Percentiles rank a stretch among this genome's conserved stretches.
Conservation (phyloP, 1,284 basidiomycete genomes). For the Fomitopsis schrenkii region DNA sequence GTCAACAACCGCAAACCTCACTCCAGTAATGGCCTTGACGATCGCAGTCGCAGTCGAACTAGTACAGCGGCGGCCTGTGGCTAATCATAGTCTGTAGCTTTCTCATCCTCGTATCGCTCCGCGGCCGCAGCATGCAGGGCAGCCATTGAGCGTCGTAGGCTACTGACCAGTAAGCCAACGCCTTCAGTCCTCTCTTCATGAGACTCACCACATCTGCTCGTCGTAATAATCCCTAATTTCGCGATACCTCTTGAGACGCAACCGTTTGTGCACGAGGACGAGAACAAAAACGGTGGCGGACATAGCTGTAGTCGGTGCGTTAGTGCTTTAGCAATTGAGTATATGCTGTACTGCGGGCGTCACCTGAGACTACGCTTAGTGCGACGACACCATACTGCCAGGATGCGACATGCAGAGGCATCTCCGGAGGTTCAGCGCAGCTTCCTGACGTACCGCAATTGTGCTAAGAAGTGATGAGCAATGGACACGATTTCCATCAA, state of each 20-base stretch:
- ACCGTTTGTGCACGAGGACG: conserved; percentile 45
- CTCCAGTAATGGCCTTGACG: too few relatives aligned
- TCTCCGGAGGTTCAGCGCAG: conserved; percentile 32
- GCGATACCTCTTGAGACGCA: conserved; percentile 38
- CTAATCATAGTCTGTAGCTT: conserved; percentile 1
- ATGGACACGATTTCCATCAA: conserved; percentile 7
- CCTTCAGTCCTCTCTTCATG: not conserved
- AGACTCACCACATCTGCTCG: conserved; percentile 46
- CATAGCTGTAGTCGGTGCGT: conserved; percentile 33
- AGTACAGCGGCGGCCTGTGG: too few relatives aligned
- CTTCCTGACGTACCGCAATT: conserved; percentile 22
- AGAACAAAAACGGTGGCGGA: conserved; percentile 37
- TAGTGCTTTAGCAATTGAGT: not conserved
- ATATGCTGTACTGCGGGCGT: conserved; percentile 10
- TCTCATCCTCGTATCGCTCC: conserved; percentile 15
- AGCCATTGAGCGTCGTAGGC: conserved; percentile 24
- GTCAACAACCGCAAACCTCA: too few relatives aligned
- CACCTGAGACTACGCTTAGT: conserved; percentile 37
- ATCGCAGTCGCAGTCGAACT: too few relatives aligned
- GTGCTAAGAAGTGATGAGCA: conserved; percentile 12
- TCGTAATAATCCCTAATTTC: conserved; percentile 52
- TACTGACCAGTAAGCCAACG: conserved; percentile 2
- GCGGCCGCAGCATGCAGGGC: conserved; percentile 23
- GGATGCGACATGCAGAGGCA: conserved; percentile 29
- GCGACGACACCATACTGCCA: conserved; percentile 44